phyloP scores from a whole-genome alignment of 805 yeast species.

The Yamadazyma paraphyllophila region DNA sequence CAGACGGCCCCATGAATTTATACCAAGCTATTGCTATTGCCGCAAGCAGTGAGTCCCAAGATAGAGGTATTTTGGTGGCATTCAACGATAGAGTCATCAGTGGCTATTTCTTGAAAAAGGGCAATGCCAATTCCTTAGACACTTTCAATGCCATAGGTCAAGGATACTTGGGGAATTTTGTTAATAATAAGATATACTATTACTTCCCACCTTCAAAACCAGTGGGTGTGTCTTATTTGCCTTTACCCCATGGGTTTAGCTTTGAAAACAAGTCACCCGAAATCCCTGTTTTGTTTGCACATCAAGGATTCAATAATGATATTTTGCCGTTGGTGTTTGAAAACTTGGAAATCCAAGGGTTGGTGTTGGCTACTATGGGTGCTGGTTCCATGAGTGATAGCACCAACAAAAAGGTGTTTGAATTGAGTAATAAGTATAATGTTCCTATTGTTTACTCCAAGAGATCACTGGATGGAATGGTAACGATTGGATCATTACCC shows the following conservation, averaged over 20 bases:
- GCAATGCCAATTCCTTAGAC: slow-evolving; percentile 68
- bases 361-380: slow-evolving; percentile 69
- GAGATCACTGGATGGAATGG: slow-evolving; percentile 70
- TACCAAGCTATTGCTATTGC: slow-evolving; percentile 70
- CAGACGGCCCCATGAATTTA: slow-evolving; percentile 72
- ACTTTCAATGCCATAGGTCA: slow-evolving; percentile 68
- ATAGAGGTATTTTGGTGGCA: slow-evolving; percentile 63
- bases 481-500: slow-evolving; percentile 51
- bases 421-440: slow-evolving; percentile 31
- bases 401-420: slow-evolving; percentile 45
- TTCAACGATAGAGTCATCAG: slow-evolving; percentile 67
- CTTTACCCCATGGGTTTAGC: slow-evolving; percentile 27
- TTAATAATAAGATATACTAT: slow-evolving; percentile 62
- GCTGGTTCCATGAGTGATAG: slow-evolving; percentile 61
- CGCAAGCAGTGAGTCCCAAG: slow-evolving; percentile 45
- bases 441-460: slow-evolving; percentile 64
- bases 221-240: slow-evolving; percentile 38
- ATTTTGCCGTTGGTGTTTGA: slow-evolving; percentile 47
- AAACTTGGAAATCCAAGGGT: slow-evolving; percentile 47
- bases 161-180: slow-evolving; percentile 69
- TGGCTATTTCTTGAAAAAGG: slow-evolving; percentile 68
- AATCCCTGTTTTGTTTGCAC: slow-evolving; percentile 58
- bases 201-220: slow-evolving; percentile 64
- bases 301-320: slow-evolving; percentile 56
- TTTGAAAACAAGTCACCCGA: slow-evolving; percentile 31